A percentile compares a stretch with the other conserved stretches of the same genome.
These are phyloP conservation scores for Dionaea muscipula DNA, from an alignment of 179 eudicot genomes.

Conservation along the genomic window DNA sequence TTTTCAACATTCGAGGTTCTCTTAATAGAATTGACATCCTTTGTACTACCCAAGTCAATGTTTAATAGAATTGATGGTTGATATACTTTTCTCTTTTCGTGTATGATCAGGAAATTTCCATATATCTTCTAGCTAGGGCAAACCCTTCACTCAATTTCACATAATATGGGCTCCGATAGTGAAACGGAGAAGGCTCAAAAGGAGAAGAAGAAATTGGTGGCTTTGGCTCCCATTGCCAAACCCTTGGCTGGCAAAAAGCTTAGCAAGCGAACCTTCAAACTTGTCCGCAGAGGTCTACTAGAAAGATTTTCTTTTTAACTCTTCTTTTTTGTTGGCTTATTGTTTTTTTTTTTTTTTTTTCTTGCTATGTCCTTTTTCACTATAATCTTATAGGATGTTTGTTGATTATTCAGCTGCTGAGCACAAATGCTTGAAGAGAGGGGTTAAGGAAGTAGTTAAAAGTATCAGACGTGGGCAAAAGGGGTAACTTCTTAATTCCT, in stretches of 20 bases:
- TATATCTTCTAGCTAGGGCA: too few species aligned
- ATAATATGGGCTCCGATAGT: constrained; percentile 55
- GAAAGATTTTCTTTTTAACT: neutral
- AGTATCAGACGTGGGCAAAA: constrained; percentile 83
- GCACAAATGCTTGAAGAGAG: constrained; percentile 88
- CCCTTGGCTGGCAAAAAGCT: constrained; percentile 98
- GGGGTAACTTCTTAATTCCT: constrained; percentile 41
- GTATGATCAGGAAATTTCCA: too few species aligned
- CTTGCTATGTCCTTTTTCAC: neutral
- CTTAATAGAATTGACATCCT: too few species aligned
- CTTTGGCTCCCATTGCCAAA: constrained; percentile 88
- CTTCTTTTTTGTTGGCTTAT: neutral
- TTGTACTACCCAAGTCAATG: too few species aligned
- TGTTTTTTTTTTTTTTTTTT: neutral
- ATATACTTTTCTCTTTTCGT: neutral
- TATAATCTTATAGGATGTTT: neutral
- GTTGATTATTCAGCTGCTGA: constrained; percentile 54
- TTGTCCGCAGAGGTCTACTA: constrained; percentile 62
- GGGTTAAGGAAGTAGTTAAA: constrained; percentile 91
- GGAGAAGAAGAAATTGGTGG: constrained; percentile 54
- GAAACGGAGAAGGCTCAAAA: constrained; percentile 57
- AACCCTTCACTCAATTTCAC: too few species aligned
- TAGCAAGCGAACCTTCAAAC: constrained; percentile 67
- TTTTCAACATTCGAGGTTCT: too few species aligned
- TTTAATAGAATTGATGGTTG: too few species aligned